Conservation (phyloP, 2,329 filamentous ascomycete genomes). For the Neocucurbitaria cava region DNA sequence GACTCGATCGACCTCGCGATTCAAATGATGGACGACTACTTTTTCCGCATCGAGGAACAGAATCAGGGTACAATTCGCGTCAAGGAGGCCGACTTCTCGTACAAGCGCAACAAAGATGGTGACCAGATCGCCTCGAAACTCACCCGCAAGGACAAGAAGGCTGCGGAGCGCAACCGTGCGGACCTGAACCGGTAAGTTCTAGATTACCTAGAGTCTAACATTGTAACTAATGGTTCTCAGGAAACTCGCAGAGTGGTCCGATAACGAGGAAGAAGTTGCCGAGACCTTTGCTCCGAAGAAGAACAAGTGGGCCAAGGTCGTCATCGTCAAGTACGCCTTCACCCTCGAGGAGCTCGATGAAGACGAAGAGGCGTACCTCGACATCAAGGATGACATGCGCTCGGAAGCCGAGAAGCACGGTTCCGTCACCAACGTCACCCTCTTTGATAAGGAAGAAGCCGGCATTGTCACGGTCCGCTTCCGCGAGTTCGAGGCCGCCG, state of each 20-base stretch:
- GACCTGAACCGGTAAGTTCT: constrained; percentile 72
- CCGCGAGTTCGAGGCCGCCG: constrained; percentile 68
- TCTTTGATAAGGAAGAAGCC: constrained; percentile 85
- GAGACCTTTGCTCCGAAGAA: constrained; percentile 56
- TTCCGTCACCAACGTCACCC: constrained; percentile 84
- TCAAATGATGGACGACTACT: constrained; percentile 79
- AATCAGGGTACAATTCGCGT: constrained; percentile 71
- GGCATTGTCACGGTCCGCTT: constrained; percentile 90
- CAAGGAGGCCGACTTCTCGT: constrained; percentile 84
- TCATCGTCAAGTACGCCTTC: constrained; percentile 93
- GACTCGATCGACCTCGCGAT: constrained; percentile 90
- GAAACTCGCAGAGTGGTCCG: constrained; percentile 93
- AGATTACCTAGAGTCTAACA: background rate
- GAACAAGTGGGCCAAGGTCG: constrained; percentile 75
- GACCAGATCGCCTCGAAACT: constrained; percentile 55
- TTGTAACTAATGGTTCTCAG: constrained; percentile 53
- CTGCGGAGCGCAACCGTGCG: constrained; percentile 89
- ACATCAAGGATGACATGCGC: constrained; percentile 93
- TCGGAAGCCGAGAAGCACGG: constrained; percentile 90
- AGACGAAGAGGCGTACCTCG: constrained; percentile 80
- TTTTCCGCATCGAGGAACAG: constrained; percentile 71
- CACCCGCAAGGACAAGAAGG: constrained; percentile 75
- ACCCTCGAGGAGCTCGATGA: constrained; percentile 83
- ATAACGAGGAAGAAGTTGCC: constrained; percentile 69
- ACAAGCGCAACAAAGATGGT: constrained; percentile 83